Evolutionary conservation across 768 basidiomycete species (phyloP).

Genomic region (Boletus rubroflammeus): DNA sequence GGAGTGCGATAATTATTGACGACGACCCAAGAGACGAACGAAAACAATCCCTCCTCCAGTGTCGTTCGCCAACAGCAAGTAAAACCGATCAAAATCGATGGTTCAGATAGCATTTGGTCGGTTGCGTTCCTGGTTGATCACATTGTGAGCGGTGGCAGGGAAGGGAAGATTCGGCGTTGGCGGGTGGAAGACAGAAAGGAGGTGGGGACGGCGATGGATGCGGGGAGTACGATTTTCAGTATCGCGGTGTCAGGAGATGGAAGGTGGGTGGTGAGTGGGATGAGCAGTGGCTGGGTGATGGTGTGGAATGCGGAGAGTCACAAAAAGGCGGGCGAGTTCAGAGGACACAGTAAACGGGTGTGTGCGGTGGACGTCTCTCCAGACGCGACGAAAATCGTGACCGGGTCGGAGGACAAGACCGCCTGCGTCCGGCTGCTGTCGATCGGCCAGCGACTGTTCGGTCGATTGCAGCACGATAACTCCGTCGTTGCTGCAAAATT

Average conservation of each 20-base stretch:
- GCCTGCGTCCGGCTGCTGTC: background rate
- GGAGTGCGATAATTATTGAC: background rate
- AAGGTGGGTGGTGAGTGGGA: background rate
- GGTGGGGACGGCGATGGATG: background rate
- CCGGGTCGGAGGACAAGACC: background rate
- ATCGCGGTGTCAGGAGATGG: background rate
- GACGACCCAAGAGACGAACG: background rate
- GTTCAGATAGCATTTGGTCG: background rate
- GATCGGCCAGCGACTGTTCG: background rate
- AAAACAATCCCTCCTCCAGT: background rate
- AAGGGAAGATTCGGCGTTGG: slow-evolving; percentile 1
- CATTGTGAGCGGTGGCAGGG: background rate
- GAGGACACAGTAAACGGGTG: background rate
- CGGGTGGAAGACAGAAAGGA: background rate
- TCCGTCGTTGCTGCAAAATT: background rate
- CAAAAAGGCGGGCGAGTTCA: background rate
- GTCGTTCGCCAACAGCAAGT: background rate
- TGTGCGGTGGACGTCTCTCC: background rate
- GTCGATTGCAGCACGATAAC: background rate
- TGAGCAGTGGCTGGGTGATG: background rate
- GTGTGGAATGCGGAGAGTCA: background rate
- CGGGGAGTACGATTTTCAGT: background rate
- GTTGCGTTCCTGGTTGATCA: background rate
- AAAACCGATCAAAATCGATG: background rate
- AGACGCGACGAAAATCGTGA: background rate